Base-by-base conservation (phyloP, 495 filamentous ascomycete species). In the Neurospora sp. region DNA sequence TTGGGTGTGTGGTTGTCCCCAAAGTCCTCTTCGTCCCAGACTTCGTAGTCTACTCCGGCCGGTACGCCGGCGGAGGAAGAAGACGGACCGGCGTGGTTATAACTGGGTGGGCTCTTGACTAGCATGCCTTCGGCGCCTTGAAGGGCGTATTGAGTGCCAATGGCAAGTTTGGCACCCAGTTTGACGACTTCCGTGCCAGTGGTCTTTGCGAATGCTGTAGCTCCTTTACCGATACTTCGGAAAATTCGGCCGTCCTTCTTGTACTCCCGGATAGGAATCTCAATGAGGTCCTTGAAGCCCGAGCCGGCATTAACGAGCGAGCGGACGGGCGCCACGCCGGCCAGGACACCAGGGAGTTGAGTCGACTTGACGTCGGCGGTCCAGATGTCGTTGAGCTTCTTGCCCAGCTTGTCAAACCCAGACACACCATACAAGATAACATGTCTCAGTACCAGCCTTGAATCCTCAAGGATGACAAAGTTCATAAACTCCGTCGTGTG, bases 401-500 rank as follows among this genome's bases (percentile, higher is more conserved):
- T 88, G 40, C 94, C 92, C 35, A 99, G 87, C 72, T 90, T 91
- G 75, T 97, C 93, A 76, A 98, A 96, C 0, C 96, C 94, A 6
- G 90, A 90, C 9, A 97, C 89, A 54, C 96, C 96, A 77, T 97
- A 98, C 35, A 98, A 89, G 73, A 98, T 97, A 42, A 92, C 91
- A 78, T 94, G 96, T 14, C 91, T 88, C 62, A 99, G 86, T 1
- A 93, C 88, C 88, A 99, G 91, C 73, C 96, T 90, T 3, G 94
- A 88, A 71, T 92, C 89, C 73, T 99, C 95, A 14, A 99, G 89
- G 54, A 96, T 92, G 76, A 98, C 88, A 80, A 99, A 97, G 82
- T 99, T 98, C 96, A 98, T 98, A 79, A 99, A 96, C 80, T 99
- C 96, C 1, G 93, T 97, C 2, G 96, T 99, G 73, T 93, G 94